Base-by-base conservation (phyloP, 331 rosid species). In the Quercus phellos region DNA sequence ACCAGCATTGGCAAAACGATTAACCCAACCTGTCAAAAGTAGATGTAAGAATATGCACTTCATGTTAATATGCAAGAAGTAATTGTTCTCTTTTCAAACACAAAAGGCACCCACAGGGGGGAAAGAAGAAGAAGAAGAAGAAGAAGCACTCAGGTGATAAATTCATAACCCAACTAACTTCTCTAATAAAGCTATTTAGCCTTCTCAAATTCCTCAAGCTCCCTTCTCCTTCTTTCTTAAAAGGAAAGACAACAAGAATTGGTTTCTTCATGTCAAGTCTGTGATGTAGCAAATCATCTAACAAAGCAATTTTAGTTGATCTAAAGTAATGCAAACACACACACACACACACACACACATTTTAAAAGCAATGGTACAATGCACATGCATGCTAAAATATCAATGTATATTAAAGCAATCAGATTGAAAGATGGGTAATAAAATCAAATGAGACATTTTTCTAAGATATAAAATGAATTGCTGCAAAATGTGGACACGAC, bases 1-100 rank as follows among this genome's bases (percentile, higher is more conserved):
- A 78, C 99, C 99, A 53, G 99, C 99, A 87, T 95, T 87, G 64
- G 99, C 99, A 88, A 95, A 95, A 73, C 99, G 96, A 81, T 95
- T 95, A 68, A 95, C 99, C 99, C 99, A 95, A 74, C 98, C 99
- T 95, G 94, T 73, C 26, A 83, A 32, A 73, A 70, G 81, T 46
- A 81, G 66, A 50, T 24, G 55, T 79, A 56, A 77, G 80, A 68
- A 81, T 53, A 67, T 81, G 78, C 22, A 22, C 24, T 51, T 24
- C n/a, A 54, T 26, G 27, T 16, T 59, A 19, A 56, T 80, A 24
- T 51, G 76, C 61, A 63, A 56, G 75, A 38, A 53, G 73, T 61
- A 55, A 78, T 46, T 24, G n/a, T 26, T 50, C 21, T 70, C 32
- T 32, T 34, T 24, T 64, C 26, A 81, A 53, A 75, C 60, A 27